These are phyloP conservation scores for Pichia sp. DNA, from an alignment of 1,139 yeast species.

Conservation along the genomic window DNA sequence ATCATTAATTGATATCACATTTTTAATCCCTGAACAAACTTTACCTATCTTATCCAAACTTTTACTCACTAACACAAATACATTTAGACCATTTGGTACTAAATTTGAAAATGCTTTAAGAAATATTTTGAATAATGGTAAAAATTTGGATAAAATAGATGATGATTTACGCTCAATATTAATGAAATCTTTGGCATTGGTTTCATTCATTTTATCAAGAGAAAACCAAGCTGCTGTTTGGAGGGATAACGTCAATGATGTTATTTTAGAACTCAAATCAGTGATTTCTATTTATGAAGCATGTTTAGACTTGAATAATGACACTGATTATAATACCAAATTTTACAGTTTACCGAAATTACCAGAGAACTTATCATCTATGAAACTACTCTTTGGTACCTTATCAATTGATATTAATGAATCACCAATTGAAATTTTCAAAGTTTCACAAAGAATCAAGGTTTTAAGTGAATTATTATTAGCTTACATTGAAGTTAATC, in stretches of 20 bases:
- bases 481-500: conserved; percentile 40
- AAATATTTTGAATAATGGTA: conserved; percentile 29
- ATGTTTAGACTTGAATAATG: conserved; percentile 52
- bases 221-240: conserved; percentile 37
- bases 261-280: conserved; percentile 44
- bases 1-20: conserved; percentile 43
- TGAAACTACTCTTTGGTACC: conserved; percentile 36
- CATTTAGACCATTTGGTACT: conserved; percentile 72
- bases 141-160: conserved; percentile 25
- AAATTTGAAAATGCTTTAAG: conserved; percentile 48
- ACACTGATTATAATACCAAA: conserved; percentile 36
- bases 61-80: conserved; percentile 60
- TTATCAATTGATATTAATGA: conserved; percentile 54
- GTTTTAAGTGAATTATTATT: conserved; percentile 41
- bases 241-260: conserved; percentile 32
- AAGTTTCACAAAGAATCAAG: conserved; percentile 45
- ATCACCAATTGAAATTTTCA: conserved; percentile 41
- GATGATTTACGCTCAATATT: conserved; percentile 36
- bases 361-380: conserved; percentile 16
- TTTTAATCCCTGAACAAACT: conserved; percentile 36
- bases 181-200: conserved; percentile 49
- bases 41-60: conserved; percentile 47
- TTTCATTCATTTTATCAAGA: conserved; percentile 51
- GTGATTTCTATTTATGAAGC: conserved; percentile 50
- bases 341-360: conserved; percentile 22